Conservation (phyloP, 495 filamentous ascomycete genomes). For the Penicillium cataractarum region DNA sequence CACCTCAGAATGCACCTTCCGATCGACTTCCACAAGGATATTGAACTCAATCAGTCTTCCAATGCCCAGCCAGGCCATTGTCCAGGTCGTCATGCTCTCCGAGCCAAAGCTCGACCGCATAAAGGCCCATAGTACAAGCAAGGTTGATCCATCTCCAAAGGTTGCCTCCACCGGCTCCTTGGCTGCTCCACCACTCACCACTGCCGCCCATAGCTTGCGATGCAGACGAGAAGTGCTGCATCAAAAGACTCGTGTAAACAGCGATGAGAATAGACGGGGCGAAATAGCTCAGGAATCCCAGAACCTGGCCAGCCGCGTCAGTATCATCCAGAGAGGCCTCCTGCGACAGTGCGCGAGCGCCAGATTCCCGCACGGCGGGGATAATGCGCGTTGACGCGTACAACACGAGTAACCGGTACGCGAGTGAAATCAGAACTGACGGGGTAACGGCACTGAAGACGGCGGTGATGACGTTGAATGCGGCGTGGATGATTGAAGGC, state of each 20-base stretch:
- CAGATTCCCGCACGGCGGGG: slow-evolving; percentile 84
- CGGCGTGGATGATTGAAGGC: slow-evolving; percentile 80
- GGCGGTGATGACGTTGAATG: slow-evolving; percentile 82
- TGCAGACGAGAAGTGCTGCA: slow-evolving; percentile 88
- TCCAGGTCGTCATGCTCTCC: slow-evolving; percentile 74
- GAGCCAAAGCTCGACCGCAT: slow-evolving; percentile 84
- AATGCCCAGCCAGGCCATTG: slow-evolving; percentile 72
- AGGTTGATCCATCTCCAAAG: slow-evolving; percentile 94
- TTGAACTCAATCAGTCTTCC: slow-evolving; percentile 83
- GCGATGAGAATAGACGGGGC: slow-evolving; percentile 89
- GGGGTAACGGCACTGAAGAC: slow-evolving; percentile 93
- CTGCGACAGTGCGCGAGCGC: slow-evolving; percentile 77
- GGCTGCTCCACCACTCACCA: slow-evolving; percentile 83
- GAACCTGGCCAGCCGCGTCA: slow-evolving; percentile 76
- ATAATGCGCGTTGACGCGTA: slow-evolving; percentile 97
- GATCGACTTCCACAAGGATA: neutral
- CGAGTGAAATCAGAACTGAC: slow-evolving; percentile 89
- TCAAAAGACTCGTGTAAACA: slow-evolving; percentile 93
- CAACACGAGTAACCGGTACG: slow-evolving; percentile 89
- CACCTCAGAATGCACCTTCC: neutral
- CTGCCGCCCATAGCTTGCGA: slow-evolving; percentile 61
- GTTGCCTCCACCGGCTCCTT: slow-evolving; percentile 79
- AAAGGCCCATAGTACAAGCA: slow-evolving; percentile 81
- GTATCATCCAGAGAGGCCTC: slow-evolving; percentile 83
- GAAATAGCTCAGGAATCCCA: slow-evolving; percentile 87